Evolutionary conservation across 768 basidiomycete species (phyloP), one percentile per base, ranked within the genome.

Genomic region (Hortiboletus campestris): DNA sequence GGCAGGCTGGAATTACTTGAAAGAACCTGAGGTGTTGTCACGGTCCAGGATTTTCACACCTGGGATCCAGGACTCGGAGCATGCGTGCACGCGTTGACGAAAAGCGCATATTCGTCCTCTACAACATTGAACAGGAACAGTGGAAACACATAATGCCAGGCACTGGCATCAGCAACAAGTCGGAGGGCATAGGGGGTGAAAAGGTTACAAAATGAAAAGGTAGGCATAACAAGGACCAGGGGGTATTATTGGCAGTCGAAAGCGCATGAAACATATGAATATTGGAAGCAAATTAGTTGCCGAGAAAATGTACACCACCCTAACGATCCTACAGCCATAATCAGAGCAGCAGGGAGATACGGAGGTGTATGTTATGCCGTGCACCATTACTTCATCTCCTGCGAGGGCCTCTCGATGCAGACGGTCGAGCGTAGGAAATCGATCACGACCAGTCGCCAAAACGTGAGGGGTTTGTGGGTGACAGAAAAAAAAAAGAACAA

Each of bases 351-450:
- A 80, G 84, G 88, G 84, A 87, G 88, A 91, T 91, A 91, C 88
- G 84, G 86, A 84, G 86, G 88, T 84, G 80, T 82, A 84, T 76
- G 79, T 81, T 88, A 89, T 89, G 88, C 88, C 84, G 68, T 87
- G 88, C 88, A 80, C 88, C 85, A 83, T 84, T 85, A 86, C 66
- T 90, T 84, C 84, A 88, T 90, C 86, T 90, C 85, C 88, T 89
- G 88, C 87, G 88, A 89, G 85, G 79, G 63, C 86, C 88, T 73
- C 76, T 51, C 76, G 69, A 74, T 67, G 67, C 75, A 75, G 69
- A 65, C 65, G 74, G 64, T 72, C 75, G 73, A 67, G 69, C 66
- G 72, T 76, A 57, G 58, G 54, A 35, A 58, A 50, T 59, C 63
- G 67, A 74, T 64, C 67, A 63, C 72, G 74, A 77, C 78, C 71